phyloP scores from a whole-genome alignment of 352 stramenopile genomes.

The Globisporangium uncinulatum region DNA sequence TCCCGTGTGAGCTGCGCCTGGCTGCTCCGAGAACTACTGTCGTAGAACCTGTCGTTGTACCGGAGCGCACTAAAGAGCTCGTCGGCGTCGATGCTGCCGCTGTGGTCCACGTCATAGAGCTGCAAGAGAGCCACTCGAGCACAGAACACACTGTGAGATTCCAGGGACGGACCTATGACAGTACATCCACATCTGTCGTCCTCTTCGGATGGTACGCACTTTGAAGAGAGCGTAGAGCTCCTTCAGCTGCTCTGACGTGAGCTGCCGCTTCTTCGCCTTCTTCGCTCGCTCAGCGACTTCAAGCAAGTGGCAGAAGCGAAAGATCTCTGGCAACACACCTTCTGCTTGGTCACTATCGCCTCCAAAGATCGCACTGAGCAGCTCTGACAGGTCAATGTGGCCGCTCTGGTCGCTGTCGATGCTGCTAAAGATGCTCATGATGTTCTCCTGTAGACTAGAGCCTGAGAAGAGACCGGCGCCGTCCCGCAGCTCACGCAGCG shows the following conservation, averaged over 20 bases:
- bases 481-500: slow-evolving; percentile 50
- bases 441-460: slow-evolving; percentile 58
- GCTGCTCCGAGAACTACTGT: slow-evolving; percentile 23
- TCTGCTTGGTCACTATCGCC: slow-evolving; percentile 19
- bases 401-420: slow-evolving; percentile 75
- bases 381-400: slow-evolving; percentile 64
- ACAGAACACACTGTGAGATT: too few relatives aligned
- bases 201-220: slow-evolving; percentile 11
- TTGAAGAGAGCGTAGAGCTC: slow-evolving; percentile 62
- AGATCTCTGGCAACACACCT: slow-evolving; percentile 45
- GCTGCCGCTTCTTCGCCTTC: slow-evolving; percentile 40
- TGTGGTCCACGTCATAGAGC: slow-evolving; percentile 64
- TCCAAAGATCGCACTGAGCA: slow-evolving; percentile 53
- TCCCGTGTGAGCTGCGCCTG: slow-evolving; percentile 37
- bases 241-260: slow-evolving; percentile 46
- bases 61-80: slow-evolving; percentile 60
- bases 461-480: slow-evolving; percentile 56
- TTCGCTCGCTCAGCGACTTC: slow-evolving; percentile 48
- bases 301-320: slow-evolving; percentile 45
- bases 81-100: slow-evolving; percentile 61
- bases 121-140: slow-evolving; percentile 10
- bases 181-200: slow-evolving; percentile 4
- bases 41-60: slow-evolving; percentile 75
- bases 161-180: slow-evolving; percentile 1
- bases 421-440: slow-evolving; percentile 71